Evolutionary conservation across 768 basidiomycete genomes (phyloP).

Genomic region (Tephrocybe sp.): DNA sequence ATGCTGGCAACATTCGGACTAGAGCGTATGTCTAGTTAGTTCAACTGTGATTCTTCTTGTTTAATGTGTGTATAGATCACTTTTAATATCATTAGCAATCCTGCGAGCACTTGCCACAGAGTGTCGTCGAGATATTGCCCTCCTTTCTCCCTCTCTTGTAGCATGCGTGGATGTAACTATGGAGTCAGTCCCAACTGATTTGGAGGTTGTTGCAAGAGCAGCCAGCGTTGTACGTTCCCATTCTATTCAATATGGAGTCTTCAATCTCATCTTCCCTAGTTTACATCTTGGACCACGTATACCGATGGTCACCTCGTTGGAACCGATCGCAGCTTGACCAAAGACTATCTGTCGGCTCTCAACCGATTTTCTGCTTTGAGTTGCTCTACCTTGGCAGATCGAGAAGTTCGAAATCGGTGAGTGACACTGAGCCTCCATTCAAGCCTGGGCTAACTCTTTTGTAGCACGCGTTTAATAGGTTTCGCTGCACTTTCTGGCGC

Average conservation of each 20-base stretch:
- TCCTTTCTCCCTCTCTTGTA: conserved; percentile 69
- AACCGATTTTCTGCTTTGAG: conserved; percentile 64
- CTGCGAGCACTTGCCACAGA: conserved; percentile 81
- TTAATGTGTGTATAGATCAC: conserved; percentile 41
- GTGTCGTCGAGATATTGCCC: conserved; percentile 79
- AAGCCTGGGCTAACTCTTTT: conserved; percentile 3
- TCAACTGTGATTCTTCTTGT: conserved; percentile 1
- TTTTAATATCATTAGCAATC: conserved; percentile 82
- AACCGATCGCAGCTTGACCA: conserved; percentile 66
- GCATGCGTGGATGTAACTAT: conserved; percentile 60
- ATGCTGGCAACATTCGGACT: conserved; percentile 70
- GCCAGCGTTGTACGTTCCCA: conserved; percentile 69
- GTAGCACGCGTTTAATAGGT: conserved; percentile 81
- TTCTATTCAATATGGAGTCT: not conserved
- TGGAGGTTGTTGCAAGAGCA: conserved; percentile 74
- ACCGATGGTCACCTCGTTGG: conserved; percentile 85
- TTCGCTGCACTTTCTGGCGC: conserved; percentile 80
- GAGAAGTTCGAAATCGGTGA: conserved; percentile 75
- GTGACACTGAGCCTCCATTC: conserved; percentile 4
- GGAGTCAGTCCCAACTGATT: conserved; percentile 52
- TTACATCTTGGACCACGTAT: conserved; percentile 90
- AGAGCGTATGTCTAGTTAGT: conserved; percentile 61
- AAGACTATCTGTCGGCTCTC: conserved; percentile 68
- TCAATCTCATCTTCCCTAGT: conserved; percentile 39
- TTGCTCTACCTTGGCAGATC: conserved; percentile 49